phyloP scores from a whole-genome alignment of 176 grass and related monocot species.

The Themeda triandra region DNA sequence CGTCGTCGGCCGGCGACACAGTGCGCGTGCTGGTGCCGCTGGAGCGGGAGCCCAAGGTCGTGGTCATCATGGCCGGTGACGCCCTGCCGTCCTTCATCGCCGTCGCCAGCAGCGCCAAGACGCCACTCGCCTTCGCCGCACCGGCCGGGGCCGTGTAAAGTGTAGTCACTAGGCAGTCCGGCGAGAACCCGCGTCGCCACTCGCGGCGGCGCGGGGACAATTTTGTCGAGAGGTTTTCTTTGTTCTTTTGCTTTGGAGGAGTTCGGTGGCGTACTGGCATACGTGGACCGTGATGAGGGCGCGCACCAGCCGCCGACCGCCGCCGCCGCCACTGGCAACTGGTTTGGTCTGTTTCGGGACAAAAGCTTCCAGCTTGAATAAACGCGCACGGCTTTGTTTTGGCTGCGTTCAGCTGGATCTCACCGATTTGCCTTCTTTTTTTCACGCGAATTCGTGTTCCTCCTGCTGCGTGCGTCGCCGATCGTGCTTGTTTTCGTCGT shows the following conservation, averaged over 20 bases:
- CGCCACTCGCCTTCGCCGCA: not conserved
- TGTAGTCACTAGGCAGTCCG: too few relatives aligned
- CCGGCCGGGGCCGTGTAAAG: not conserved
- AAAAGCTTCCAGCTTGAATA: not conserved
- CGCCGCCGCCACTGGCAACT: not conserved
- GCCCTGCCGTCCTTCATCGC: constrained; percentile 38
- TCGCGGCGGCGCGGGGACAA: not conserved
- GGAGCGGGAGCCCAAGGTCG: constrained; percentile 41
- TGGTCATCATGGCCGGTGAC: constrained; percentile 45
- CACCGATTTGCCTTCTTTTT: not conserved
- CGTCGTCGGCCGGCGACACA: not conserved
- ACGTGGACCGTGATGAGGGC: not conserved
- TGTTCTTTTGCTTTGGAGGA: not conserved
- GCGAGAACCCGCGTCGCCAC: not conserved
- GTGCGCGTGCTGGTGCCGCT: constrained; percentile 20
- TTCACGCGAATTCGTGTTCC: not conserved
- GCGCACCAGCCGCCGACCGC: not conserved
- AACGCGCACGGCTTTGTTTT: not conserved
- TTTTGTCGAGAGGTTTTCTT: constrained; percentile 18
- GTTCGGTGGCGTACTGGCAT: not conserved
- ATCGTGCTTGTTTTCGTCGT: not conserved
- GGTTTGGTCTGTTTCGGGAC: not conserved
- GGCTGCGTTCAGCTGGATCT: not conserved
- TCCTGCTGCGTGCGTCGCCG: not conserved
- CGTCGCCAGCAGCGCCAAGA: constrained; percentile 33